A percentile compares a stretch with the other conserved stretches of the same genome.
phyloP scores from a whole-genome alignment of 2,329 filamentous ascomycete genomes.

The Curvularia spicifera region DNA sequence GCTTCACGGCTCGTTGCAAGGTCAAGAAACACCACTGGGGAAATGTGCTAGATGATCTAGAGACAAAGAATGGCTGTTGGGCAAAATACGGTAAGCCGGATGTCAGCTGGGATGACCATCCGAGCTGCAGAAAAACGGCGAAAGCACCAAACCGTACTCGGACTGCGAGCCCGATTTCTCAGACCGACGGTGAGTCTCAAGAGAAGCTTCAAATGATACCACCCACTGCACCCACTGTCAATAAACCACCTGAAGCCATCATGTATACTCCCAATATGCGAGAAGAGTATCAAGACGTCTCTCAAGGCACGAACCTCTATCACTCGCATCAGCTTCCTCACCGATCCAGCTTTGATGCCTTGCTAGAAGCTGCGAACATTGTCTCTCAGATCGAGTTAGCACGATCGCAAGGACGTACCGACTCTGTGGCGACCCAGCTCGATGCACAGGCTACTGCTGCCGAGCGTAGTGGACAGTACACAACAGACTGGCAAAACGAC shows the following conservation, averaged over 20 bases:
- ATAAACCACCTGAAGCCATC: conserved; percentile 20
- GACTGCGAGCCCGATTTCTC: neutral
- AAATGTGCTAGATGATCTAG: conserved; percentile 26
- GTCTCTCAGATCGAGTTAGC: conserved; percentile 35
- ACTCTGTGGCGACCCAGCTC: conserved; percentile 32
- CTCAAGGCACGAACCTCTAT: conserved; percentile 4
- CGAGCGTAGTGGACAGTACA: conserved; percentile 20
- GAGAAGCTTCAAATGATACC: conserved; percentile 18
- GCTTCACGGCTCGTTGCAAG: conserved; percentile 29
- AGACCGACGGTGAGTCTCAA: neutral
- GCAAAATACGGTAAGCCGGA: conserved; percentile 38
- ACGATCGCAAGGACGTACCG: conserved; percentile 30
- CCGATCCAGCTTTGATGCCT: conserved; percentile 24
- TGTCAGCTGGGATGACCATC: conserved; percentile 40
- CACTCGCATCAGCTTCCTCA: conserved; percentile 16
- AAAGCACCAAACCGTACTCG: neutral
- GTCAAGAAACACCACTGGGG: conserved; percentile 49
- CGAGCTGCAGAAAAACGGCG: conserved; percentile 31
- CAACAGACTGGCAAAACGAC: conserved; percentile 5
- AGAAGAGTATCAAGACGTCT: neutral
- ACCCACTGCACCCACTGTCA: conserved; percentile 26
- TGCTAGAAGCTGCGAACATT: conserved; percentile 37
- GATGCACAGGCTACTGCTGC: conserved; percentile 29
- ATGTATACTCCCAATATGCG: conserved; percentile 8
- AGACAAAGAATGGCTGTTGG: conserved; percentile 44